phyloP scores from a whole-genome alignment of 495 filamentous ascomycete genomes.

The Xanthoparmelia taractica region DNA sequence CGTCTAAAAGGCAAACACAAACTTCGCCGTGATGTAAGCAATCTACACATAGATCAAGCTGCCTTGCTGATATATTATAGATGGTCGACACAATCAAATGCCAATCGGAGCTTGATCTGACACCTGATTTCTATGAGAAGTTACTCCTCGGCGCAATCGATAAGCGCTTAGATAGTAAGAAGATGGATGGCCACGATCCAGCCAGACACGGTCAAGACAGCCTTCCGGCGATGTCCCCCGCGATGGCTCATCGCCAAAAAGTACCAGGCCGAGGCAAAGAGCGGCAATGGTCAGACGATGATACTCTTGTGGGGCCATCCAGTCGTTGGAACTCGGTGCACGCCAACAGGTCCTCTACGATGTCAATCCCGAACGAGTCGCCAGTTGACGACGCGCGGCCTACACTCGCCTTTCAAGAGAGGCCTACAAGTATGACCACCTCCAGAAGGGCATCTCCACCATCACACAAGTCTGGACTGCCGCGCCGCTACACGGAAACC shows the following conservation, averaged over 20 bases:
- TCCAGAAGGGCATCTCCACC: not conserved
- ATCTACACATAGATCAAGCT: not conserved
- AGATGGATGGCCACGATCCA: not conserved
- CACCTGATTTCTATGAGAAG: not conserved
- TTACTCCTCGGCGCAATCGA: not conserved
- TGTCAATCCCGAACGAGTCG: not conserved
- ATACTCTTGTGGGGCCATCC: not conserved
- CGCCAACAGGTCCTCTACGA: not conserved
- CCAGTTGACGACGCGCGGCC: not conserved
- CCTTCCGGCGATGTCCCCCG: not conserved
- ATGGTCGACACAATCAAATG: conserved; percentile 1
- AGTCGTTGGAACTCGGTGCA: not conserved
- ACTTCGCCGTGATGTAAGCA: not conserved
- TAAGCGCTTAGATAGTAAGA: not conserved
- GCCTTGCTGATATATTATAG: not conserved
- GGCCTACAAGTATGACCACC: not conserved
- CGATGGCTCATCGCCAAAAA: not conserved
- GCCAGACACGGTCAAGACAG: not conserved
- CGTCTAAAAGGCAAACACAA: not conserved
- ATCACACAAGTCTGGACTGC: not conserved
- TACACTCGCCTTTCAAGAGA: not conserved
- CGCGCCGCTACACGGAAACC: not conserved
- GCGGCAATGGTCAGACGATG: not conserved
- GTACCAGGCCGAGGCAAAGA: not conserved
- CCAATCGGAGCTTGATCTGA: not conserved